Percentiles rank a stretch among this genome's conserved stretches.
Conservation (phyloP, 768 basidiomycete genomes). For the Crassisporium funariophilum region DNA sequence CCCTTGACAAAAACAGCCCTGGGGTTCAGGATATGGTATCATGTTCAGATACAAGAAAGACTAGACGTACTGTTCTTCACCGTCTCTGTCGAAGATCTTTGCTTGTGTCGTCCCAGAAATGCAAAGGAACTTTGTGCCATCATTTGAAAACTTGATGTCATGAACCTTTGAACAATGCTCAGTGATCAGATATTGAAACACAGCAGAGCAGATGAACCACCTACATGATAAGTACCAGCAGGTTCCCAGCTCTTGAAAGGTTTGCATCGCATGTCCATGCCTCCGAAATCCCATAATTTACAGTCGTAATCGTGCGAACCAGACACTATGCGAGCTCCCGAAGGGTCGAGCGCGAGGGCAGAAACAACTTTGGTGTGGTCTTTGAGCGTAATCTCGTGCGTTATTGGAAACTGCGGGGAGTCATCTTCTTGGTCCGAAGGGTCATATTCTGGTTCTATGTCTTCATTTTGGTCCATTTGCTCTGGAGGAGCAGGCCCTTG, state of each 20-base stretch:
- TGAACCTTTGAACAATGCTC: slow-evolving; percentile 61
- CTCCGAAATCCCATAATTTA: slow-evolving; percentile 99
- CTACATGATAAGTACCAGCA: slow-evolving; percentile 87
- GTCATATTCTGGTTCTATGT: slow-evolving; percentile 54
- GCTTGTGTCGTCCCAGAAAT: slow-evolving; percentile 88
- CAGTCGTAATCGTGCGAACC: slow-evolving; percentile 98
- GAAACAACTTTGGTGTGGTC: slow-evolving; percentile 97
- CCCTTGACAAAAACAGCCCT: slow-evolving; percentile 89
- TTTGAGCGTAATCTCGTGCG: slow-evolving; percentile 90
- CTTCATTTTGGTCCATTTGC: slow-evolving; percentile 18
- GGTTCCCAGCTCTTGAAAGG: slow-evolving; percentile 98
- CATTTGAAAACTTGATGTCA: slow-evolving; percentile 87
- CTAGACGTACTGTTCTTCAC: slow-evolving; percentile 82
- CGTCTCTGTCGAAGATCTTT: slow-evolving; percentile 89
- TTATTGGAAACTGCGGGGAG: slow-evolving; percentile 73
- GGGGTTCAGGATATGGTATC: slow-evolving; percentile 51
- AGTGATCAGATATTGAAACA: slow-evolving; percentile 6
- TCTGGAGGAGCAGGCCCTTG: slow-evolving; percentile 25
- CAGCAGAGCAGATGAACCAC: slow-evolving; percentile 27
- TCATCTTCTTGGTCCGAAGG: slow-evolving; percentile 55
- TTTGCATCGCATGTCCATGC: slow-evolving; percentile 88
- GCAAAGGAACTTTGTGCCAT: slow-evolving; percentile 83
- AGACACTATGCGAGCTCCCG: slow-evolving; percentile 87
- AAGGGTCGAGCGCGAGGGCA: slow-evolving; percentile 88
- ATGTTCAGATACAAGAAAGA: slow-evolving; percentile 21